Evolutionary conservation across 495 filamentous ascomycete genomes (phyloP), one percentile per base, ranked within the genome.

Genomic region (Podospora comata): DNA sequence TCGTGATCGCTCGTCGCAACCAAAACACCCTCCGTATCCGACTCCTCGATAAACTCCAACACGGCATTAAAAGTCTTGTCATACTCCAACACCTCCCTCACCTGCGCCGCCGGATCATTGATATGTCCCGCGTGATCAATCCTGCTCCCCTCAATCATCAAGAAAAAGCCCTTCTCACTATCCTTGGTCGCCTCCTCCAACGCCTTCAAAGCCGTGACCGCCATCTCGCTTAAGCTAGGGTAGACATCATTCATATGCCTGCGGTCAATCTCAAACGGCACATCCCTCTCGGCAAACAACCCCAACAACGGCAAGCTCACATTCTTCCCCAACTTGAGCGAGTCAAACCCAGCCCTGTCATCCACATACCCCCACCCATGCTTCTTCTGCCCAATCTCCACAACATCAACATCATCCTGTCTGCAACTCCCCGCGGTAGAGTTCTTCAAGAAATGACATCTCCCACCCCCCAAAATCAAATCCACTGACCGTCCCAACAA

Each of bases 101-200:
- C 95, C 75, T 98, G 96, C 0, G 96, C 93, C 13, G 91, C 94
- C 1, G 95, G 95, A 75, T 99, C 95, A 72, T 99, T 99, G 64
- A 87, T 88, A 73, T 99, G 95, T 15, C 93, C 96, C 2, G 95
- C 94, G 77, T 99, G 96, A 70, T 99, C 95, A 71, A 99, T 98
- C 39, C 96, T 85, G 71, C 91, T 94, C 5, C 95, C 95, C 77
- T 99, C 95, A 67, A 99, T 94, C 94, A 99, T 96, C 67, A 99
- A 77, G 81, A 99, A 98, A 84, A 99, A 99, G 1, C 95, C 95
- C 77, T 97, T 86, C 27, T 97, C 92, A 65, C 86, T 92, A 73
- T 92, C 85, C 74, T 86, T 82, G 0, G 96, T 98, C 0, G 94
- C 96, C n/a, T 88, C 86, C 68, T 88, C 88, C 18, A 99, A 84